Evolutionary conservation across 257 asterid genomes (phyloP).

Genomic region (Fraxinus americana): DNA sequence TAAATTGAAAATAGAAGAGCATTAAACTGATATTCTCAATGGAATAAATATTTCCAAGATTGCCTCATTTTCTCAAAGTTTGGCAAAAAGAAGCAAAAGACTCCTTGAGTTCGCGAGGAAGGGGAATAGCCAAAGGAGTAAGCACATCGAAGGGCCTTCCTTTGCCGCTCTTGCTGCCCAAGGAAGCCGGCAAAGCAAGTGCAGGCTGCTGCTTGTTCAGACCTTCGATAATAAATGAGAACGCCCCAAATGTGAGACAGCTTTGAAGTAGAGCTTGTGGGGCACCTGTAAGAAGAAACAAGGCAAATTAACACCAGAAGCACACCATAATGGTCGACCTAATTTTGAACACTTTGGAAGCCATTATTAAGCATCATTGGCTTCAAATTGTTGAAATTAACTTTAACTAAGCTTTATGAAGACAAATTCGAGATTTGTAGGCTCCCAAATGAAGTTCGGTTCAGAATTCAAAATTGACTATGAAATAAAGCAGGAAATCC

Average conservation of each 20-base stretch:
- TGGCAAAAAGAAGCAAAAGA: constrained; percentile 73
- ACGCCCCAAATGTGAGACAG: constrained; percentile 92
- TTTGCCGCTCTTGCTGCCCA: constrained; percentile 25
- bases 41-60: not conserved
- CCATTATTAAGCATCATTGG: not conserved
- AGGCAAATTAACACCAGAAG: too few species aligned
- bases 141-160: constrained; percentile 44
- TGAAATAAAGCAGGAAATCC: not conserved
- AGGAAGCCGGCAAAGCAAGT: constrained; percentile 55
- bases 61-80: constrained; percentile 57
- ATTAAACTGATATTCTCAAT: not conserved
- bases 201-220: constrained; percentile 91
- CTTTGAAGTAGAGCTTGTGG: constrained; percentile 94
- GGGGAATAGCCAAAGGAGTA: constrained; percentile 82
- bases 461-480: not conserved
- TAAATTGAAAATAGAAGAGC: too few species aligned
- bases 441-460: not conserved
- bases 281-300: constrained; percentile 55
- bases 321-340: too few species aligned
- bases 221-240: constrained; percentile 88
- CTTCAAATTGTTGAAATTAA: too few species aligned
- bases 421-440: not conserved
- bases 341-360: not conserved
- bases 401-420: too few species aligned
- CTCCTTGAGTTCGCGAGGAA: constrained; percentile 82